Conservation (phyloP, 208 protist genomes). For the Trypanosoma scelopori region DNA sequence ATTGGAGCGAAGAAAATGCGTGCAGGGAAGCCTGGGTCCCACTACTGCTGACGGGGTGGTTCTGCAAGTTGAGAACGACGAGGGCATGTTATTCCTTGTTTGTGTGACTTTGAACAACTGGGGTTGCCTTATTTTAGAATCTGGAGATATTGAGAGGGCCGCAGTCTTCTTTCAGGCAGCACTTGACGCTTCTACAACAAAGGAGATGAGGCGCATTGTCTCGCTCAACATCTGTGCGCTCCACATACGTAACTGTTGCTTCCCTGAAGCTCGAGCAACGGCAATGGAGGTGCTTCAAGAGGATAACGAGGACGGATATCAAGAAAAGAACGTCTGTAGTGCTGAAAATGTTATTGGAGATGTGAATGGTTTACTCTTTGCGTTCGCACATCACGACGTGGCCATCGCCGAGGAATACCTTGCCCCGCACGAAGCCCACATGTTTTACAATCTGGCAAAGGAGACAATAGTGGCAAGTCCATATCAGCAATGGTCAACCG, state of each 20-base stretch:
- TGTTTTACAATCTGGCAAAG: slow-evolving; percentile 14
- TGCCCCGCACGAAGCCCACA: slow-evolving; percentile 3
- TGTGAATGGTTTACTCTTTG: slow-evolving; percentile 17
- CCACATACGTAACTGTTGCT: slow-evolving; percentile 22
- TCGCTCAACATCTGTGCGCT: slow-evolving; percentile 30
- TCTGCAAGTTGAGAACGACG: slow-evolving; percentile 14
- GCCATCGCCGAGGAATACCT: slow-evolving; percentile 32
- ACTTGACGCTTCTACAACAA: slow-evolving; percentile 3
- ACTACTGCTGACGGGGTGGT: neutral
- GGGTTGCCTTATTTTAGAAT: slow-evolving; percentile 38
- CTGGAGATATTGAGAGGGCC: slow-evolving; percentile 17
- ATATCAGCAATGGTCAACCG: slow-evolving; percentile 29
- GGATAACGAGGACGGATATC: neutral
- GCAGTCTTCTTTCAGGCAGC: slow-evolving; percentile 15
- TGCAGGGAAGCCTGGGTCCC: slow-evolving; percentile 8
- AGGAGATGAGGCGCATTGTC: slow-evolving; percentile 21
- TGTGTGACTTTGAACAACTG: slow-evolving; percentile 61
- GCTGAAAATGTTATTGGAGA: slow-evolving; percentile 1
- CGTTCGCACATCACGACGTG: slow-evolving; percentile 24
- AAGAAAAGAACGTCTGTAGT: neutral
- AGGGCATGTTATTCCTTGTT: slow-evolving; percentile 34
- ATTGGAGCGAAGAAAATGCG: slow-evolving; percentile 14
- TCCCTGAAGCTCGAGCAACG: slow-evolving; percentile 11
- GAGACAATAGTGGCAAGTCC: slow-evolving; percentile 15
- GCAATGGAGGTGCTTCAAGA: slow-evolving; percentile 22